These are phyloP conservation scores for Prunus campanulata DNA, from an alignment of 306 rosid species.

Conservation along the genomic window DNA sequence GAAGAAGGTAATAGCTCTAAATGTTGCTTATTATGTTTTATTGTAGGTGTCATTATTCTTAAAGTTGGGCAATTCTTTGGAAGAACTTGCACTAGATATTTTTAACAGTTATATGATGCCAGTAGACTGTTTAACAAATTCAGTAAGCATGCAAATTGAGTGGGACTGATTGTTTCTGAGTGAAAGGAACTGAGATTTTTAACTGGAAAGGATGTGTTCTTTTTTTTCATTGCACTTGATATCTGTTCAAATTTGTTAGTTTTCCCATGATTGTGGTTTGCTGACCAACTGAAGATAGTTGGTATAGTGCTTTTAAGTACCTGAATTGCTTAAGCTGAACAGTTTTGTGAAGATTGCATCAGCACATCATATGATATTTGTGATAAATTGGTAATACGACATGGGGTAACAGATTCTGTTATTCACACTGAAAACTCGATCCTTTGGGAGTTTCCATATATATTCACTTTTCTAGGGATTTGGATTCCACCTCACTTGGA, in stretches of 20 bases:
- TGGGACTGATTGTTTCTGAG: neutral
- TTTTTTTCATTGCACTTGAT: neutral
- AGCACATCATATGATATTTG: neutral
- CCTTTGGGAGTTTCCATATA: too few species aligned
- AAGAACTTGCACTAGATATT: neutral
- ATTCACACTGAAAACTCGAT: neutral
- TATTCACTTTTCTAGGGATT: neutral
- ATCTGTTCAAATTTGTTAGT: too few species aligned
- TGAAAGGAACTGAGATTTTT: neutral
- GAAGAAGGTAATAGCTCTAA: conserved; percentile 44
- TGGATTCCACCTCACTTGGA: neutral
- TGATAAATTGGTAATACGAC: neutral
- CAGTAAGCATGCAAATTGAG: too few species aligned
- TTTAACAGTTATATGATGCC: neutral
- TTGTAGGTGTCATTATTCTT: neutral
- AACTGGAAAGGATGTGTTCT: neutral
- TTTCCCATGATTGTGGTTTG: too few species aligned
- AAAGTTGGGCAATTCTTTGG: neutral
- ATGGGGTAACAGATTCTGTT: neutral
- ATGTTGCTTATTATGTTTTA: conserved; percentile 4
- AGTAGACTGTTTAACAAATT: neutral
- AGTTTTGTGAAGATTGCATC: neutral
- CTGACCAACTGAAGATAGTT: neutral
- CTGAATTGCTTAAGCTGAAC: neutral
- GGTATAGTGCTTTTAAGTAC: neutral